Percentiles rank a stretch among this genome's conserved stretches.
Conservation (phyloP, 2,329 filamentous ascomycete species). For the Xylaria sp. region DNA sequence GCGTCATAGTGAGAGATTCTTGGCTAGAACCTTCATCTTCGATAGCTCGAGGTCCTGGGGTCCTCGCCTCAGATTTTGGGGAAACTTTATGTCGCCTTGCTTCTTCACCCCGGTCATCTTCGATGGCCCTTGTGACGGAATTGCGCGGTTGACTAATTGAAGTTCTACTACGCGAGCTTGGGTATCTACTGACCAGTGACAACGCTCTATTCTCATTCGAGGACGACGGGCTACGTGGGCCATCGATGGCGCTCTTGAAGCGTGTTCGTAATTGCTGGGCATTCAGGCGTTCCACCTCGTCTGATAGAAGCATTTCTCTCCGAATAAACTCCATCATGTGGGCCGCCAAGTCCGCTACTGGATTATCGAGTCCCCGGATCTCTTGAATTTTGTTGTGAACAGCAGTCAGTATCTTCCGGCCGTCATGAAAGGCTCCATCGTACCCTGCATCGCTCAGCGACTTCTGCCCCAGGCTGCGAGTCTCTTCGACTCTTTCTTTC, state of each 20-base stretch:
- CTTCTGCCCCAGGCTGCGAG: background rate
- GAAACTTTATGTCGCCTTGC: background rate
- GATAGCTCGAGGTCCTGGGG: background rate
- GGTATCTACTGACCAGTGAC: background rate
- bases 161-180: background rate
- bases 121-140: too few relatives aligned
- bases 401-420: background rate
- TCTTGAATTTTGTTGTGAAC: background rate
- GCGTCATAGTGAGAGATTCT: too few relatives aligned
- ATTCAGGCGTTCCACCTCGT: constrained; percentile 2
- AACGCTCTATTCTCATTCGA: background rate
- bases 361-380: background rate
- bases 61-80: background rate
- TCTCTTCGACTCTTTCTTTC: background rate
- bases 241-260: background rate
- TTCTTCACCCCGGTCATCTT: background rate
- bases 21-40: background rate
- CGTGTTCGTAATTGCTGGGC: constrained; percentile 6
- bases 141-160: background rate
- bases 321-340: constrained; percentile 10
- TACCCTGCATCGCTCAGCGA: constrained; percentile 1
- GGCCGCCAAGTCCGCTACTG: background rate
- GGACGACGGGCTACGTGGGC: background rate
- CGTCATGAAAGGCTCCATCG: background rate
- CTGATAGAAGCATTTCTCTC: background rate